phyloP scores from a whole-genome alignment of 208 protist species.

The Acanthamoeba triangularis region DNA sequence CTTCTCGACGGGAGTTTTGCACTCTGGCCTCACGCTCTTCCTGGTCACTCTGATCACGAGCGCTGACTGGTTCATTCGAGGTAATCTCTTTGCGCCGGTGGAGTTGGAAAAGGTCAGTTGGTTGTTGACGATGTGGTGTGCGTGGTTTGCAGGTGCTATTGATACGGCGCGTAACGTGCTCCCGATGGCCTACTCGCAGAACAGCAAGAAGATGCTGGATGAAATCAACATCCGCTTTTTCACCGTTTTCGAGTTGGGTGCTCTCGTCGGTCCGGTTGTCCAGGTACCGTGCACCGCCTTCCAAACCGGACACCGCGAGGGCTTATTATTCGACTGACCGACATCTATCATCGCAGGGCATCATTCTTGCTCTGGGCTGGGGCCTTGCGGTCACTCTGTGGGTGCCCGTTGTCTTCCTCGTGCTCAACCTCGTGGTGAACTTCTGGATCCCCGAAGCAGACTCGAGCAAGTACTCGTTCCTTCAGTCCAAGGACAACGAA shows the following conservation, averaged over 20 bases:
- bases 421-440: slow-evolving; percentile 54
- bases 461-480: slow-evolving; percentile 70
- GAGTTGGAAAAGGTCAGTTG: not conserved
- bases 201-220: slow-evolving; percentile 58
- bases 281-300: not conserved
- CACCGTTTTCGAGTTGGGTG: slow-evolving; percentile 63
- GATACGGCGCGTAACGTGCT: slow-evolving; percentile 65
- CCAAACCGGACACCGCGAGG: not conserved
- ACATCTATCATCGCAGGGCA: not conserved
- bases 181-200: slow-evolving; percentile 70
- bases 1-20: not conserved
- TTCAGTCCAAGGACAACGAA: slow-evolving; percentile 11
- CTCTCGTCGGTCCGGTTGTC: slow-evolving; percentile 56
- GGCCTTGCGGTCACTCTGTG: slow-evolving; percentile 52
- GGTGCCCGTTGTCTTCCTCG: slow-evolving; percentile 45
- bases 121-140: not conserved
- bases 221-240: slow-evolving; percentile 75
- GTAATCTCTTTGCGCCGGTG: not conserved
- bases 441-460: slow-evolving; percentile 62
- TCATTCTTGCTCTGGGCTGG: slow-evolving; percentile 49
- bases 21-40: not conserved
- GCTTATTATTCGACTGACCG: too few species aligned
- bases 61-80: slow-evolving; percentile 66
- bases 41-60: slow-evolving; percentile 29
- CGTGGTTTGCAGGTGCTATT: not conserved